phyloP scores from a whole-genome alignment of 75 land plant genomes.

The Picea sitchensis region DNA sequence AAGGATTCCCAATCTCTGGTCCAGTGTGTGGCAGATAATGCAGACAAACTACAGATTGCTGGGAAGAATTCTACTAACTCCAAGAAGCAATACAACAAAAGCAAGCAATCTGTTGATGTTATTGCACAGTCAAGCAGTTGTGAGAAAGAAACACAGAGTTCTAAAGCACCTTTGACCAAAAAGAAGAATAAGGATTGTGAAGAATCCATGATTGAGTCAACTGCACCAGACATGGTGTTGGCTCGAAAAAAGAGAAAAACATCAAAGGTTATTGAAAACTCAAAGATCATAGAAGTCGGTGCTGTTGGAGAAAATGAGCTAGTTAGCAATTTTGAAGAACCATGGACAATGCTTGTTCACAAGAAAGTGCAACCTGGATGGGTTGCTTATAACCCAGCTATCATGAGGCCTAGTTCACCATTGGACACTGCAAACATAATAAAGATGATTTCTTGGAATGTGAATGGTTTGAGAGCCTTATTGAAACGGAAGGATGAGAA shows the following conservation, averaged over 20 bases:
- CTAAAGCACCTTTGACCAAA: neutral
- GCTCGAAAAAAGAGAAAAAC: constrained; percentile 15
- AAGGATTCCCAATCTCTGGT: neutral
- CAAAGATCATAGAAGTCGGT: neutral
- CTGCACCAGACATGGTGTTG: neutral
- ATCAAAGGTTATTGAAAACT: neutral
- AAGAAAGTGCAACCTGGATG: constrained; percentile 77
- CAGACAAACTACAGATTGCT: neutral
- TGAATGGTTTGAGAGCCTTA: constrained; percentile 89
- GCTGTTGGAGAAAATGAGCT: neutral
- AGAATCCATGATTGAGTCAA: neutral
- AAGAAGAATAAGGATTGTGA: neutral
- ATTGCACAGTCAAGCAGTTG: neutral
- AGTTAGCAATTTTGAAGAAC: constrained; percentile 27
- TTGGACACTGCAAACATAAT: constrained; percentile 27
- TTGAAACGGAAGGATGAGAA: constrained; percentile 46
- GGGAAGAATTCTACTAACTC: neutral
- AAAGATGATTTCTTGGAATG: constrained; percentile 93
- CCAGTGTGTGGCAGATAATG: neutral
- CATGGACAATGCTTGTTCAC: constrained; percentile 83
- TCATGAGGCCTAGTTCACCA: constrained; percentile 59
- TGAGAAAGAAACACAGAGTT: neutral
- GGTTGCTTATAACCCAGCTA: constrained; percentile 80
- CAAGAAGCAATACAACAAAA: neutral
- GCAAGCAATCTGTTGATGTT: neutral